A percentile compares a stretch with the other conserved stretches of the same genome.
phyloP scores from a whole-genome alignment of 1,284 basidiomycete genomes.

The Phlebopus sp. region DNA sequence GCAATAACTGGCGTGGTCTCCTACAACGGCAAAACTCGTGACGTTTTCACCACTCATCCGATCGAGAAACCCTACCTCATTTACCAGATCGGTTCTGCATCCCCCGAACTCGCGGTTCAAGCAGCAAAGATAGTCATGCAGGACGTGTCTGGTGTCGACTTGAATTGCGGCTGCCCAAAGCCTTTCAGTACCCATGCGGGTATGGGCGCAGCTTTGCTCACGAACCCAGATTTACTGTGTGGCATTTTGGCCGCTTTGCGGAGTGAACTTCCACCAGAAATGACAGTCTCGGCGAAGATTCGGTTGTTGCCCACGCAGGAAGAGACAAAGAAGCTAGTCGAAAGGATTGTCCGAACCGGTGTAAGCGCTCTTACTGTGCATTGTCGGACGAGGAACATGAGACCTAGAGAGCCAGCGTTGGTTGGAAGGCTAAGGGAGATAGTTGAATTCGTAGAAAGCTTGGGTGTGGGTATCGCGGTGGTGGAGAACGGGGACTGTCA shows the following conservation, averaged over 20 bases:
- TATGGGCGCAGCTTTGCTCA: slow-evolving; percentile 95
- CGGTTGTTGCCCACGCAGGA: slow-evolving; percentile 83
- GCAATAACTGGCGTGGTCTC: slow-evolving; percentile 87
- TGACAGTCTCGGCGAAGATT: slow-evolving; percentile 91
- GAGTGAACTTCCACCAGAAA: slow-evolving; percentile 67
- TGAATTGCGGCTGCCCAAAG: slow-evolving; percentile 95
- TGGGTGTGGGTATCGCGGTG: slow-evolving; percentile 77
- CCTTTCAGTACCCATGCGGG: slow-evolving; percentile 94
- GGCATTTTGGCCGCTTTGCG: slow-evolving; percentile 80
- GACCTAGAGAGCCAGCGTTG: slow-evolving; percentile 78
- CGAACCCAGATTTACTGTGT: slow-evolving; percentile 89
- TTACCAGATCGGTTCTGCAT: slow-evolving; percentile 90
- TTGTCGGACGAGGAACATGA: slow-evolving; percentile 93
- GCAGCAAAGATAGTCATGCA: slow-evolving; percentile 85
- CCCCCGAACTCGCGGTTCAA: slow-evolving; percentile 87
- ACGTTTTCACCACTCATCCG: slow-evolving; percentile 93
- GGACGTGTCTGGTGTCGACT: slow-evolving; percentile 92
- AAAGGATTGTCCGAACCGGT: slow-evolving; percentile 84
- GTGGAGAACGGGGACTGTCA: slow-evolving; percentile 94
- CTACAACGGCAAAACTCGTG: slow-evolving; percentile 77
- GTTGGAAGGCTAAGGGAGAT: slow-evolving; percentile 82
- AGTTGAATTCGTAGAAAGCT: slow-evolving; percentile 71
- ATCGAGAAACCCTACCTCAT: slow-evolving; percentile 90
- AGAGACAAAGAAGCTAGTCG: slow-evolving; percentile 84
- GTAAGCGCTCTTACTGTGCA: slow-evolving; percentile 92